Conservation (phyloP, 2,329 filamentous ascomycete species). For the Penicillium concentricum region DNA sequence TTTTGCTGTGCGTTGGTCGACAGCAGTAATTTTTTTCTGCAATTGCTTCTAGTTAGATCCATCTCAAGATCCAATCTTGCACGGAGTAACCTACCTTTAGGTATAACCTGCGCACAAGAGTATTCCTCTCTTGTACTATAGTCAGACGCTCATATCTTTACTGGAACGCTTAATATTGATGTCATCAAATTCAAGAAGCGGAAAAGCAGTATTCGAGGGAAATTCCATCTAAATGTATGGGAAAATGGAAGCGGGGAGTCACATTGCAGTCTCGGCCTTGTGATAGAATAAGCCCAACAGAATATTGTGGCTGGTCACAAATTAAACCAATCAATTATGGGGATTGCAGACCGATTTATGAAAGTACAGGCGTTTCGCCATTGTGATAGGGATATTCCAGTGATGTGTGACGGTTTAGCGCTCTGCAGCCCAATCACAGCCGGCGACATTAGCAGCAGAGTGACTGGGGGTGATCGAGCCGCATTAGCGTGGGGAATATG, state of each 20-base stretch:
- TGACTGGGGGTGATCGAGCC: slow-evolving; percentile 22
- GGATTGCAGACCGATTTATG: not conserved
- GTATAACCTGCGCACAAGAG: not conserved
- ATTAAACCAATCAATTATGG: slow-evolving; percentile 11
- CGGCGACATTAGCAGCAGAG: slow-evolving; percentile 5
- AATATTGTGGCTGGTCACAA: slow-evolving; percentile 1
- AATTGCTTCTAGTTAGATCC: not conserved
- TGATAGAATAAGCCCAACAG: slow-evolving; percentile 13
- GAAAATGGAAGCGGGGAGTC: slow-evolving; percentile 15
- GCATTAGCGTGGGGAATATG: slow-evolving; percentile 23
- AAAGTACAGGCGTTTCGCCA: slow-evolving; percentile 10
- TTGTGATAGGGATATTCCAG: slow-evolving; percentile 4
- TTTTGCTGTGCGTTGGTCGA: slow-evolving; percentile 1
- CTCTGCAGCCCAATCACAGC: slow-evolving; percentile 16
- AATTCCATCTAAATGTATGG: slow-evolving; percentile 16
- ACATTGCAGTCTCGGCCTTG: slow-evolving; percentile 6
- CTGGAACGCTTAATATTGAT: not conserved
- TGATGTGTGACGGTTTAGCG: slow-evolving; percentile 23
- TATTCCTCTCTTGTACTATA: slow-evolving; percentile 10
- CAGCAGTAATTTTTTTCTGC: not conserved
- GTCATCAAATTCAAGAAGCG: not conserved
- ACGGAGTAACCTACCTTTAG: not conserved
- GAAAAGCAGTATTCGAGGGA: slow-evolving; percentile 2
- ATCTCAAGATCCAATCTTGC: not conserved
- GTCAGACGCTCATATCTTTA: slow-evolving; percentile 7